Base-by-base conservation (phyloP, 2,329 filamentous ascomycete species). In the Diaporthe ilicicola region DNA sequence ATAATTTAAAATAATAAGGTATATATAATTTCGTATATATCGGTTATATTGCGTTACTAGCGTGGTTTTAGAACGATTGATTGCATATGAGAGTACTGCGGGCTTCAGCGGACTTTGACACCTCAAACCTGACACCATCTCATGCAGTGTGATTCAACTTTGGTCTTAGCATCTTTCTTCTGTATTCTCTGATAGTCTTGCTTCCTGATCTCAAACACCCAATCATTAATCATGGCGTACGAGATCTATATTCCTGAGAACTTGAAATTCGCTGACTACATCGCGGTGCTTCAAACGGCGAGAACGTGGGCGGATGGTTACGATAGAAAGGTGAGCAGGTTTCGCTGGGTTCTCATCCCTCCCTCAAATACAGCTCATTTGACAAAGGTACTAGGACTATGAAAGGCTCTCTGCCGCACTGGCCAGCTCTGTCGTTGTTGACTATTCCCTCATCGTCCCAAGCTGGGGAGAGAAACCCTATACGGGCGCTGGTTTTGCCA, bases 301-400 rank as follows among this genome's bases (percentile, higher is more conserved):
- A 62, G 56, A 19, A 62, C 56, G 1, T 61, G 56, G 56, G 56
- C 56, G 15, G 56, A 62, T 13, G 56, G 56, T 2, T 62, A 48
- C 15, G 56, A 62, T 9, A 46, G 39, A 22, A 62, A 62, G 42
- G 56, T 62, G 19, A 17, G 22, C 10, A 4, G n/a, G n/a, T 44
- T 15, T 4, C 0, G 7, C n/a, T n/a, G n/a, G n/a, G n/a, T n/a
- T n/a, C n/a, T 15, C 37, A 10, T 3, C 13, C 7, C 10, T 2
- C 19, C 12, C 12, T 12, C 12, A n/a, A 13, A 44, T 1, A 32
- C 12, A 9, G 2, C 10, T 24, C 3, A 7, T 8, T 1, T 46
- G 15, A 61, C 8, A 46, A 1, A 32, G 32, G 17, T 0, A 4
- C 13, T 15, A 46, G 24, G 56, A 46, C 1, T 15, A 46, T 4